phyloP scores from a whole-genome alignment of 352 stramenopile species.

The Pythium brachiatum region DNA sequence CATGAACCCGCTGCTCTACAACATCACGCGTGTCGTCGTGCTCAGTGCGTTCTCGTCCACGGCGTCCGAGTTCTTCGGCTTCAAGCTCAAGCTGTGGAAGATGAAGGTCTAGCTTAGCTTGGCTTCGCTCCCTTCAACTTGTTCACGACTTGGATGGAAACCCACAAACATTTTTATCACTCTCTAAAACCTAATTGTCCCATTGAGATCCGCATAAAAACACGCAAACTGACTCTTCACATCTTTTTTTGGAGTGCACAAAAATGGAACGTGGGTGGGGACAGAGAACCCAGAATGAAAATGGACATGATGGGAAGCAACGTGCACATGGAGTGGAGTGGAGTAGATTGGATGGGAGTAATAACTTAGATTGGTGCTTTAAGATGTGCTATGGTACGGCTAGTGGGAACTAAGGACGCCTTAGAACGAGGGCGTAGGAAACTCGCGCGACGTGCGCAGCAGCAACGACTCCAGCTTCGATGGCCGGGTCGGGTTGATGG shows the following conservation, averaged over 20 bases:
- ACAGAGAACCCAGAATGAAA: no score
- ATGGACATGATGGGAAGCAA: no score
- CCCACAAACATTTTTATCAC: no score
- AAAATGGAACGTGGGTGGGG: no score
- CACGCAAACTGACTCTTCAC: no score
- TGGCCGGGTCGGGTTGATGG: conserved; percentile 69
- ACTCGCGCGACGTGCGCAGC: conserved; percentile 79
- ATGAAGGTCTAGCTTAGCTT: conserved; percentile 55
- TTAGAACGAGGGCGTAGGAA: conserved; percentile 73
- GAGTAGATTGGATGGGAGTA: not conserved
- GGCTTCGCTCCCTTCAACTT: conserved; percentile 7
- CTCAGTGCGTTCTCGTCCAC: conserved; percentile 88
- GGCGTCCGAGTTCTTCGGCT: conserved; percentile 89
- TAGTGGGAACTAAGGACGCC: not conserved
- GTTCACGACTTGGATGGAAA: no score
- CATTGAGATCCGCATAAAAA: no score
- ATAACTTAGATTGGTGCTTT: conserved; percentile 8
- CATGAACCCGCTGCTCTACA: conserved; percentile 90
- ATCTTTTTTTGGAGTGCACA: no score
- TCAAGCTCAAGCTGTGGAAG: conserved; percentile 91
- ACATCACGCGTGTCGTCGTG: conserved; percentile 86
- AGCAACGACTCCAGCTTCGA: conserved; percentile 83
- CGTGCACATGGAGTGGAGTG: not conserved
- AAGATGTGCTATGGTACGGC: no score
- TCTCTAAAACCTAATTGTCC: not conserved